Evolutionary conservation across 345 rosid species (phyloP), one percentile per base, ranked within the genome.

Genomic region (Populus ilicifolia): DNA sequence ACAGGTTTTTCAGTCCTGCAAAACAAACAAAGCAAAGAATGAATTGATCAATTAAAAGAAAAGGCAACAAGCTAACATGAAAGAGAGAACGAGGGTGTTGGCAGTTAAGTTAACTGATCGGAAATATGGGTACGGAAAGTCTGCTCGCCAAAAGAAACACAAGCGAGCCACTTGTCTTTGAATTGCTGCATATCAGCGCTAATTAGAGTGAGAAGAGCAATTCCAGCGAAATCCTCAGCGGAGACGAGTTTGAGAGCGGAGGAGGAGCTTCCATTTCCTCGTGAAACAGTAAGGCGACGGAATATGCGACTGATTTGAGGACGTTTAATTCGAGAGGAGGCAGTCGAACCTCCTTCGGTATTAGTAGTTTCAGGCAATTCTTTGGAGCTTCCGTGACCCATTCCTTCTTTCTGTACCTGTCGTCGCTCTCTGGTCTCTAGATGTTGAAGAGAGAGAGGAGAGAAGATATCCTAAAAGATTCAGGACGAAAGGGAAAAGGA

Each of bases 131-230:
- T 89, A 33, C 99, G 94, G 74, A 86, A 95, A 2, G 99, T 89
- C 77, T 89, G 97, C 84, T 93, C 98, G 7, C 99, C 99, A 36
- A 95, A 84, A 5, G 98, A 91, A 80, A 90, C 92, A 74, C 98
- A 93, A 5, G 93, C 97, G 18, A 90, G 86, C 98, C 99, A 95
- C 75, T 84, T 92, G 87, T 93, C 99, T 80, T 88, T 89, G 48
- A 90, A 87, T 74, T 83, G 84, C 97, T 83, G 84, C 97, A 95
- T 86, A 80, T 93, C 91, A 79, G 97, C 98, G 67, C 86, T 70
- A 12, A 89, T 74, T 39, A 95, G 82, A 80, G 96, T 88, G 71
- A 95, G 90, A 83, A 89, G 93, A 39, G 99, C 98, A 72, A 95
- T 89, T 83, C 99, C 99, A 44, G 93, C 85, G 77, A 95, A 90